phyloP scores from a whole-genome alignment of 441 rosid species.

The Kokia cookei region DNA sequence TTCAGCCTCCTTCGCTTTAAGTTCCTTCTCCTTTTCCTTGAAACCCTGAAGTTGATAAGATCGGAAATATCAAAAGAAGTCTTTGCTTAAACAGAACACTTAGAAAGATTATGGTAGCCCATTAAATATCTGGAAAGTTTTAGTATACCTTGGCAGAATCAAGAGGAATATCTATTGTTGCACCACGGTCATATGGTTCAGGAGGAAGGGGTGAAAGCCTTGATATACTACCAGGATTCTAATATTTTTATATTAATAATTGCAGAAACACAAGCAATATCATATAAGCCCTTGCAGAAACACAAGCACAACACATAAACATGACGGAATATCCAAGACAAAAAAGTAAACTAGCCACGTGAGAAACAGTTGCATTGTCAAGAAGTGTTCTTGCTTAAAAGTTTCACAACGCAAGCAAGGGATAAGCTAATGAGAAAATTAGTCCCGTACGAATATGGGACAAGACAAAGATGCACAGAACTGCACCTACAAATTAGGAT shows the following conservation, averaged over 20 bases:
- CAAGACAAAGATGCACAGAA: not conserved
- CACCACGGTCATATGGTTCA: constrained; percentile 92
- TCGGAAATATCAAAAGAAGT: not conserved
- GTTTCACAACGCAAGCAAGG: not conserved
- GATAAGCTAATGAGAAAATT: not conserved
- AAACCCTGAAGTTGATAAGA: constrained; percentile 51
- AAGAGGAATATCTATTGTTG: constrained; percentile 85
- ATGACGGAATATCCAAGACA: not conserved
- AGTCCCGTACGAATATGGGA: not conserved
- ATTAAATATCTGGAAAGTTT: constrained; percentile 6
- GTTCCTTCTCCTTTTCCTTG: constrained; percentile 83
- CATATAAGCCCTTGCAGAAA: not conserved
- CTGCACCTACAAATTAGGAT: not conserved
- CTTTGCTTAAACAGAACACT: not conserved
- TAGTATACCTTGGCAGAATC: constrained; percentile 57
- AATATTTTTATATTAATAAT: constrained; percentile 10
- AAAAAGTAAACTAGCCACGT: not conserved
- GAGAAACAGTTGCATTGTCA: not conserved
- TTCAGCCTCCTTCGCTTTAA: constrained; percentile 90
- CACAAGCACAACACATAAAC: not conserved
- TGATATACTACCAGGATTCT: constrained; percentile 73
- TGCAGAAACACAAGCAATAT: not conserved
- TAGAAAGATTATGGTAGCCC: not conserved
- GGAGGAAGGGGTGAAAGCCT: constrained; percentile 96
- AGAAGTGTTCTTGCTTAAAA: not conserved